A percentile compares a stretch with the other conserved stretches of the same genome.
phyloP scores from a whole-genome alignment of 805 yeast genomes.

The Yarrowia phangngaensis region DNA sequence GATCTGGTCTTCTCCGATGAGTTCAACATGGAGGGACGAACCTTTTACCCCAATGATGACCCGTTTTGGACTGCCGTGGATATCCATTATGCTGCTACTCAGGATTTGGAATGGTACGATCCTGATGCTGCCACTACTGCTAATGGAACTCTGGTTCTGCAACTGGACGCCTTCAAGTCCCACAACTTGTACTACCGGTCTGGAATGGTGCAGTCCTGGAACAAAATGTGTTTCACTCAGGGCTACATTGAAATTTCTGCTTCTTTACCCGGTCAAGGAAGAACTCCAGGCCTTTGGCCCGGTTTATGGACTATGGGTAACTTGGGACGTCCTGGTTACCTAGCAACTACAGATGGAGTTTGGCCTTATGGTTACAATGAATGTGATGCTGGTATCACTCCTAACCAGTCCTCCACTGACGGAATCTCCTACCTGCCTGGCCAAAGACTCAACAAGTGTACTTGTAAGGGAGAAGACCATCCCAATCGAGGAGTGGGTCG shows the following conservation, averaged over 20 bases:
- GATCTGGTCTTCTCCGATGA: conserved; percentile 83
- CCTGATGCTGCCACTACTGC: conserved; percentile 83
- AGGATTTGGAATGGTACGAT: conserved; percentile 90
- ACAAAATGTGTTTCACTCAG: conserved; percentile 81
- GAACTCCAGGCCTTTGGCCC: conserved; percentile 87
- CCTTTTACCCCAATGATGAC: conserved; percentile 87
- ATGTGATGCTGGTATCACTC: conserved; percentile 93
- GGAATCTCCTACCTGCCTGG: conserved; percentile 87
- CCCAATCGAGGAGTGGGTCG: conserved; percentile 86
- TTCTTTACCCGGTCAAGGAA: conserved; percentile 73
- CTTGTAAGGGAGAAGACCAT: conserved; percentile 78
- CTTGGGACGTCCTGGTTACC: conserved; percentile 84
- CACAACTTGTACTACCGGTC: conserved; percentile 80
- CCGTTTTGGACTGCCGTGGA: conserved; percentile 87
- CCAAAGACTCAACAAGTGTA: conserved; percentile 70
- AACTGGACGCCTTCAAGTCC: conserved; percentile 77
- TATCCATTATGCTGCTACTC: conserved; percentile 78
- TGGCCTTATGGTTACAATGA: conserved; percentile 90
- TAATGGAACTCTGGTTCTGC: conserved; percentile 63
- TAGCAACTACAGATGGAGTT: conserved; percentile 83
- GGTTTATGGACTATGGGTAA: conserved; percentile 96
- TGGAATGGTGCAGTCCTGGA: conserved; percentile 93
- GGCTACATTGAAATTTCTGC: conserved; percentile 77
- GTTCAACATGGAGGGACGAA: conserved; percentile 83
- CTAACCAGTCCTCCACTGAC: conserved; percentile 86